A percentile compares a stretch with the other conserved stretches of the same genome.
phyloP scores from a whole-genome alignment of 2,329 filamentous ascomycete species.

The Diaporthe sp. region DNA sequence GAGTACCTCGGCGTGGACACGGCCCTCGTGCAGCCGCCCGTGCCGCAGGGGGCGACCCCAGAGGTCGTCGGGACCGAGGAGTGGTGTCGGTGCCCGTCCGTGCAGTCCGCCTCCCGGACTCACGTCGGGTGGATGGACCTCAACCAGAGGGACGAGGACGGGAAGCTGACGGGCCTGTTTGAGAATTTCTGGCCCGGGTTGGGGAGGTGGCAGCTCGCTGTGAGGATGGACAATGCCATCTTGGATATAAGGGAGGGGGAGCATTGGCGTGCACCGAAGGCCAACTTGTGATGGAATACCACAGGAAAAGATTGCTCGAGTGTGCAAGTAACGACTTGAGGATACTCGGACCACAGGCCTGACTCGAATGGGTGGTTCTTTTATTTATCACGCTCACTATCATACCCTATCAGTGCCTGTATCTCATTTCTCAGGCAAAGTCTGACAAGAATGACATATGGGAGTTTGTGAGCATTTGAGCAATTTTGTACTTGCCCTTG shows the following conservation, averaged over 20 bases:
- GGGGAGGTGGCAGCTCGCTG: slow-evolving; percentile 44
- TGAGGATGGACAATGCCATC: slow-evolving; percentile 42
- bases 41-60: slow-evolving; percentile 52
- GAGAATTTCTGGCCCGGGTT: slow-evolving; percentile 47
- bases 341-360: background rate
- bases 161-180: slow-evolving; percentile 32
- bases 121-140: slow-evolving; percentile 60
- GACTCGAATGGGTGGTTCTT: accelerated
- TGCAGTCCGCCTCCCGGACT: slow-evolving; percentile 43
- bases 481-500: background rate
- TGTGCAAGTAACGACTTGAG: background rate
- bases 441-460: background rate
- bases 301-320: background rate
- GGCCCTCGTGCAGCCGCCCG: slow-evolving; percentile 59
- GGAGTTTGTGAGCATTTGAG: background rate
- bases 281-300: background rate
- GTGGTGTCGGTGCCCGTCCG: slow-evolving; percentile 55
- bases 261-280: slow-evolving; percentile 28
- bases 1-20: slow-evolving; percentile 54
- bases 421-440: background rate
- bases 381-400: background rate
- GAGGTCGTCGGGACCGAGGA: slow-evolving; percentile 57
- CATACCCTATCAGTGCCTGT: background rate
- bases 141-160: slow-evolving; percentile 47
- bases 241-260: slow-evolving; percentile 41